Evolutionary conservation across 768 basidiomycete genomes (phyloP).

Genomic region (Hebeloma cylindrosporum): DNA sequence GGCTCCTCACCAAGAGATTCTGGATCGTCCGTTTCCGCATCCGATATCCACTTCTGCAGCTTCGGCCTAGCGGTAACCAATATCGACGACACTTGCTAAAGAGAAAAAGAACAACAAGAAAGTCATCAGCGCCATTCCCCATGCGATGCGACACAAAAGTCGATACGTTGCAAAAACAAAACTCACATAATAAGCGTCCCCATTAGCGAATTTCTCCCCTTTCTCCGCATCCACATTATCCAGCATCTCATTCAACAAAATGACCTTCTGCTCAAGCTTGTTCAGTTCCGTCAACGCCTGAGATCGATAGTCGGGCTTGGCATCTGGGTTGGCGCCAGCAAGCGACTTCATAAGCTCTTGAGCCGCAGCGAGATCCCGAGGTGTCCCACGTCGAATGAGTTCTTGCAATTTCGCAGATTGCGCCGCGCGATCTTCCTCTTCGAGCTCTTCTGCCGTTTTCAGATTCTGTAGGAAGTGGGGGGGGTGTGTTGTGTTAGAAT

Average conservation of each 20-base stretch:
- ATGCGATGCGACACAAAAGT: too few species aligned
- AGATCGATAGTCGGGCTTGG: conserved; percentile 90
- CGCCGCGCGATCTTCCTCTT: conserved; percentile 91
- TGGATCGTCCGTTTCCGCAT: conserved; percentile 85
- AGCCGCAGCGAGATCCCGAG: conserved; percentile 90
- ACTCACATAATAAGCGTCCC: conserved; percentile 91
- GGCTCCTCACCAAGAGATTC: conserved; percentile 85
- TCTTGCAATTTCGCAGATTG: conserved; percentile 99
- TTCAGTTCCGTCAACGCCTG: conserved; percentile 90
- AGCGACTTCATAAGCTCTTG: conserved; percentile 97
- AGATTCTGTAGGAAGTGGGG: conserved; percentile 55
- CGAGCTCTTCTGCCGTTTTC: conserved; percentile 94
- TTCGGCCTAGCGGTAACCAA: conserved; percentile 84
- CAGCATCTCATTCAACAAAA: conserved; percentile 95
- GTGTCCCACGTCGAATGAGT: conserved; percentile 92
- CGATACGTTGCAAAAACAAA: not conserved
- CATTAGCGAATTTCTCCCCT: conserved; percentile 79
- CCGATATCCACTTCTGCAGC: conserved; percentile 97
- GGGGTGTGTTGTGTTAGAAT: not conserved
- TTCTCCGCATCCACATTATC: conserved; percentile 78
- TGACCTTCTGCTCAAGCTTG: conserved; percentile 92
- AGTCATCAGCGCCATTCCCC: not conserved
- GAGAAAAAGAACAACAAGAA: conserved; percentile 7
- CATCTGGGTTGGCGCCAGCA: conserved; percentile 92
- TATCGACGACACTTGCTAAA: conserved; percentile 86